phyloP scores from a whole-genome alignment of 192 early-diverging fungal genomes.

The Podila epigama region DNA sequence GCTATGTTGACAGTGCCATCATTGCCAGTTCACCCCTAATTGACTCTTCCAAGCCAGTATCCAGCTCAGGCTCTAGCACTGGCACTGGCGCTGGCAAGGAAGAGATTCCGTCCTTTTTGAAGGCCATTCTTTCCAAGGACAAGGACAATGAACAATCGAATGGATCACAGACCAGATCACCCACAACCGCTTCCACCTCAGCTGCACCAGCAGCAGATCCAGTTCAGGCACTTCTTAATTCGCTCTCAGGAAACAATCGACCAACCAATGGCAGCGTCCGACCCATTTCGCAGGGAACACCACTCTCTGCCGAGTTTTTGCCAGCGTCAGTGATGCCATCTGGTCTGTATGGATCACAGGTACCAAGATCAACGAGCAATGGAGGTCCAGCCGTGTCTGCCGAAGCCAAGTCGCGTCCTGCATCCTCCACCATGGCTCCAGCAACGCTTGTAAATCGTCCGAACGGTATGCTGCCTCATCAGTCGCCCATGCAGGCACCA shows the following conservation, averaged over 20 bases:
- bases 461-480: constrained; percentile 13
- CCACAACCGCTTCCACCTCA: not conserved
- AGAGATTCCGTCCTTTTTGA: constrained; percentile 30
- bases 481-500: constrained; percentile 27
- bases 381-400: too few species aligned
- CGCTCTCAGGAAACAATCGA: constrained; percentile 15
- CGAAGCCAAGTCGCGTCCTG: not conserved
- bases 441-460: constrained; percentile 20
- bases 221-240: constrained; percentile 13
- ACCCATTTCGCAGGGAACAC: constrained; percentile 10
- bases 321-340: constrained; percentile 43
- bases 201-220: not conserved
- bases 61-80: too few species aligned
- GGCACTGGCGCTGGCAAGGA: not conserved
- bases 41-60: not conserved
- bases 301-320: constrained; percentile 40
- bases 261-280: not conserved
- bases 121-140: constrained; percentile 33
- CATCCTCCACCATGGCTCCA: constrained; percentile 7
- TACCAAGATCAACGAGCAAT: constrained; percentile 11
- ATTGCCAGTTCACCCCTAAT: not conserved
- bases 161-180: not conserved
- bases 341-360: constrained; percentile 31
- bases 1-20: not conserved
- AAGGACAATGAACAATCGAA: not conserved